Evolutionary conservation across 345 rosid genomes (phyloP), one percentile per base, ranked within the genome.

Genomic region (Salix exigua): DNA sequence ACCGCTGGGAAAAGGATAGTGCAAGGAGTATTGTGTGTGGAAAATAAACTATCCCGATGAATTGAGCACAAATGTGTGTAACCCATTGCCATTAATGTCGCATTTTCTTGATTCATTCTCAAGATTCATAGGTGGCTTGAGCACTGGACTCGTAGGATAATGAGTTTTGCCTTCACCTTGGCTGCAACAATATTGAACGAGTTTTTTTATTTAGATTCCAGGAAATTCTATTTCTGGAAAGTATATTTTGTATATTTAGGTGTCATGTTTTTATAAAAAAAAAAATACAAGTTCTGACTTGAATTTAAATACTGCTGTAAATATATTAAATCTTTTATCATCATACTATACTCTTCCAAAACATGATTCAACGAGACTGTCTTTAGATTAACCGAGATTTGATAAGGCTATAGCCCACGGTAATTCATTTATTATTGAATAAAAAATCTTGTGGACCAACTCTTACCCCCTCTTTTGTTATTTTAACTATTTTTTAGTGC

Each of bases 281-380:
- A 31, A 3, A 31, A 0, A 0, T 31, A 0, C n/a, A n/a, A n/a
- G n/a, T 31, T 2, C 0, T 31, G 4, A 31, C 0, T 31, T 31
- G 5, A 31, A 31, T 5, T 31, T 5, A 0, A 31, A 0, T 3
- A 0, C 0, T 31, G 0, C 0, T 31, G 0, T 31, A 31, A 0
- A 31, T 0, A 0, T 31, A 3, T 31, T 3, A 31, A 31, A 4
- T 31, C 0, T 31, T 31, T 31, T 31, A 4, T 31, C 5, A 31
- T 31, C 0, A 31, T 31, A 31, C 5, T 5, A 31, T 0, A 0
- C 5, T 31, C 5, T 3, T 31, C 5, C 33, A 0, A 31, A 4
- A 31, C 21, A 16, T 18, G 6, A 17, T 5, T 33, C 6, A 33
- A 33, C 35, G 55, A 50, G 55, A 51, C 8, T 23, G 1, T 5